A percentile compares a stretch with the other conserved stretches of the same genome.
These are phyloP conservation scores for Acanthamoeba lenticulata DNA, from an alignment of 208 protist genomes.

Conservation along the genomic window DNA sequence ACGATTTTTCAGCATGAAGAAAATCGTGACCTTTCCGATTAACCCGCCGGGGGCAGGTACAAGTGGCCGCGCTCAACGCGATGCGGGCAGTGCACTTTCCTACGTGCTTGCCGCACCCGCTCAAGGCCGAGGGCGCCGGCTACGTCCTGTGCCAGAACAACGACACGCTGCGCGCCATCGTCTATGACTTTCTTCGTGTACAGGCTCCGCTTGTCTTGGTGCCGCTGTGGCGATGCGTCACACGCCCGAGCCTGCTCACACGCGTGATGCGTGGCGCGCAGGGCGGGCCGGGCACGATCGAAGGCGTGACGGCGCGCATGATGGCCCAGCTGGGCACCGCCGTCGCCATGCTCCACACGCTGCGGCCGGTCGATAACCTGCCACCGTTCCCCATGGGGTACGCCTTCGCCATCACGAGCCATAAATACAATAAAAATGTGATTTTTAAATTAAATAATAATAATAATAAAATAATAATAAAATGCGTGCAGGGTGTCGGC, in stretches of 20 bases:
- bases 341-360: not conserved
- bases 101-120: constrained; percentile 25
- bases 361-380: not conserved
- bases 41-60: not conserved
- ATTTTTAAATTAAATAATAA: not conserved
- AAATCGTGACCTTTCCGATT: not conserved
- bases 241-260: not conserved
- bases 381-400: constrained; percentile 55
- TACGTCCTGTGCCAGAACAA: constrained; percentile 11
- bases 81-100: not conserved
- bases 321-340: not conserved
- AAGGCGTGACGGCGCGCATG: not conserved
- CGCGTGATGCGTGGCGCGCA: not conserved
- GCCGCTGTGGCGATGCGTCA: not conserved
- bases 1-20: not conserved
- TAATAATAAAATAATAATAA: not conserved
- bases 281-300: constrained; percentile 21
- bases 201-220: not conserved
- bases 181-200: constrained; percentile 38
- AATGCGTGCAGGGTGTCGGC: not conserved
- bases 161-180: not conserved
- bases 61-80: constrained; percentile 11
- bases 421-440: not conserved
- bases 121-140: not conserved
- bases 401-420: not conserved